phyloP scores from a whole-genome alignment of 2,329 filamentous ascomycete genomes.

The Aspergillus spinulosporus region DNA sequence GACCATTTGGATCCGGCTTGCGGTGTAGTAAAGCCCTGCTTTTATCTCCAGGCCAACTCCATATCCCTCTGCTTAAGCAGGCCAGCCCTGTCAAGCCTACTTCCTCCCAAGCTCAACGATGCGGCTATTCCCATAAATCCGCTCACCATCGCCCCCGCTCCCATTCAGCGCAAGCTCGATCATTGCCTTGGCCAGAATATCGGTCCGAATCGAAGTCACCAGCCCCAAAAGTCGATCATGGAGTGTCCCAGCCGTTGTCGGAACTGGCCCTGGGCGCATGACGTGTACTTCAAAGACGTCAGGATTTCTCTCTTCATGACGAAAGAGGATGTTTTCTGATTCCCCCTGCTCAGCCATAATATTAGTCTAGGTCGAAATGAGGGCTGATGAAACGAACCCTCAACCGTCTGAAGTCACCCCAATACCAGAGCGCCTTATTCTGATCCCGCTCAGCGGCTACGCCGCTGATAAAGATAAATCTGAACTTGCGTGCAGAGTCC shows the following conservation, averaged over 20 bases:
- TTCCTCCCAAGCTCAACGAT: slow-evolving; percentile 12
- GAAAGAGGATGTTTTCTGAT: slow-evolving; percentile 21
- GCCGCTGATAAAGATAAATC: slow-evolving; percentile 25
- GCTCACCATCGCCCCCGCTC: slow-evolving; percentile 1
- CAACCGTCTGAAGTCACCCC: slow-evolving; percentile 21
- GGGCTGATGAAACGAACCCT: slow-evolving; percentile 13
- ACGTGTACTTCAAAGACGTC: slow-evolving; percentile 22
- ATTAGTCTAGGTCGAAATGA: background rate
- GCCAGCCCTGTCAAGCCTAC: too few relatives aligned
- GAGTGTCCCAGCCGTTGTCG: slow-evolving; percentile 11
- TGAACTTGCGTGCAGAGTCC: slow-evolving; percentile 5
- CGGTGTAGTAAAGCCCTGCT: too few relatives aligned
- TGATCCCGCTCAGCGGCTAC: slow-evolving; percentile 20
- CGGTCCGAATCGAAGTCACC: slow-evolving; percentile 19
- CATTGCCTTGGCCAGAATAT: slow-evolving; percentile 19
- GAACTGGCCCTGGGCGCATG: slow-evolving; percentile 23
- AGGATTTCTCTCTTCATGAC: slow-evolving; percentile 11
- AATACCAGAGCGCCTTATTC: slow-evolving; percentile 21
- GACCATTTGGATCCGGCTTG: too few relatives aligned
- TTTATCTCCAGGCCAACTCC: too few relatives aligned
- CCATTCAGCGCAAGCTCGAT: slow-evolving; percentile 21
- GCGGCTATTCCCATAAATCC: slow-evolving; percentile 19
- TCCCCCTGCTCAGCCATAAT: slow-evolving; percentile 16
- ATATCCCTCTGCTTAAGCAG: too few relatives aligned
- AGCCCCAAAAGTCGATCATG: slow-evolving; percentile 15